Percentiles rank a stretch among this genome's conserved stretches.
Evolutionary conservation across 257 asterid genomes (phyloP).

Genomic region (Jasminum sambac): DNA sequence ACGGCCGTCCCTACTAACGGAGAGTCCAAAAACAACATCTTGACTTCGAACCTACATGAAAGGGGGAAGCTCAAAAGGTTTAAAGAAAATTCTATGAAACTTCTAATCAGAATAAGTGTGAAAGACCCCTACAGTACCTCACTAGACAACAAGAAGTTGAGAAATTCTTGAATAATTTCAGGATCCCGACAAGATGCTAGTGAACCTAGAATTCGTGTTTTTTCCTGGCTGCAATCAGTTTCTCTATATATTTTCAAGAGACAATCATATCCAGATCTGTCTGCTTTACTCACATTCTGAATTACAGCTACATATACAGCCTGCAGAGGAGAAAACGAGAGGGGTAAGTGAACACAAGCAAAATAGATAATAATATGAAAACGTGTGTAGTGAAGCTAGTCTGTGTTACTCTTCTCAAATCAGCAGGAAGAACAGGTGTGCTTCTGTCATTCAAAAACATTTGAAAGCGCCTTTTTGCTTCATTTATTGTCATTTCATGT

Average conservation of each 20-base stretch:
- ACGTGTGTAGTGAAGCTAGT: conserved; percentile 5
- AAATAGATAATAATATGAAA: conserved; percentile 16
- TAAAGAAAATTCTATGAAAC: neutral
- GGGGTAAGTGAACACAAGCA: conserved; percentile 19
- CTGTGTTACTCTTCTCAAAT: conserved; percentile 71
- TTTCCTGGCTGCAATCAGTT: conserved; percentile 96
- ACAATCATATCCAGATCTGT: conserved; percentile 75
- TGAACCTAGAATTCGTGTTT: conserved; percentile 77
- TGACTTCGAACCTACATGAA: conserved; percentile 81
- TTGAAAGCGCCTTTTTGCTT: conserved; percentile 75
- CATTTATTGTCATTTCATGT: conserved; percentile 59
- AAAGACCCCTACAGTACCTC: conserved; percentile 50
- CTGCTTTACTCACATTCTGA: conserved; percentile 57
- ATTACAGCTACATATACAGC: conserved; percentile 83
- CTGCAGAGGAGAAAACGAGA: conserved; percentile 43
- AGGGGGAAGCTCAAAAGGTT: conserved; percentile 10
- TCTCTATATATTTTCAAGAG: conserved; percentile 76
- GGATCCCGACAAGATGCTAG: conserved; percentile 72
- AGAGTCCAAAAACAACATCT: conserved; percentile 77
- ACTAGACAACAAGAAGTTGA: conserved; percentile 65
- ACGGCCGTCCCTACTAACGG: conserved; percentile 69
- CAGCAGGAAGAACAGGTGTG: conserved; percentile 79
- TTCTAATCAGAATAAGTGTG: conserved; percentile 1
- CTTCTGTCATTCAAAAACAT: conserved; percentile 69
- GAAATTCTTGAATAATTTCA: conserved; percentile 67